phyloP scores from a whole-genome alignment of 257 asterid species.

The Perilla frutescens region DNA sequence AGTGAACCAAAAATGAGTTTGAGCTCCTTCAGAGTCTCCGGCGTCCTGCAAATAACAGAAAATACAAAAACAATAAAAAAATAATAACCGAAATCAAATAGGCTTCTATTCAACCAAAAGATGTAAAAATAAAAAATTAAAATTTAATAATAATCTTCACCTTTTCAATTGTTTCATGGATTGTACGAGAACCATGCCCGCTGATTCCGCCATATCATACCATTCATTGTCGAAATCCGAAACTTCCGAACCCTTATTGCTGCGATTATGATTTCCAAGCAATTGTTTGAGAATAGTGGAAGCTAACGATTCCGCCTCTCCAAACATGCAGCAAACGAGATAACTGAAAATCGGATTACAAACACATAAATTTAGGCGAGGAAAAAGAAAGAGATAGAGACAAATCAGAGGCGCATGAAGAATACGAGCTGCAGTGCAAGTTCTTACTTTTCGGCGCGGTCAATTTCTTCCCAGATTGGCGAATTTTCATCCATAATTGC shows the following conservation, averaged over 20 bases:
- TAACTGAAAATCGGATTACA: slow-evolving; percentile 53
- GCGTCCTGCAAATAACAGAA: slow-evolving; percentile 57
- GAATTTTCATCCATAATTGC: slow-evolving; percentile 33
- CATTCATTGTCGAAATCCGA: slow-evolving; percentile 45
- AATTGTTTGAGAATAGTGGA: slow-evolving; percentile 57
- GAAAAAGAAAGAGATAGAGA: neutral
- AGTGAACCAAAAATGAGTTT: slow-evolving; percentile 66
- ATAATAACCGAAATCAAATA: slow-evolving; percentile 25
- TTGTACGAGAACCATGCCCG: slow-evolving; percentile 91
- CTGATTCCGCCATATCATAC: slow-evolving; percentile 75
- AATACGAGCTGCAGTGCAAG: neutral
- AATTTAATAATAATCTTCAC: slow-evolving; percentile 37
- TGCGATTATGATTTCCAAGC: slow-evolving; percentile 36
- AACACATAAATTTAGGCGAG: neutral
- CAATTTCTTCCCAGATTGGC: slow-evolving; percentile 64
- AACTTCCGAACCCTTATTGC: slow-evolving; percentile 23
- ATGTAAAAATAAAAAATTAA: neutral
- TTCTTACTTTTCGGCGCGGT: slow-evolving; percentile 59
- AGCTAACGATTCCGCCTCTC: slow-evolving; percentile 66
- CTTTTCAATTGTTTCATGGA: slow-evolving; percentile 68
- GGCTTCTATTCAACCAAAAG: slow-evolving; percentile 14
- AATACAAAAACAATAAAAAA: neutral
- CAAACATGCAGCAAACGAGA: slow-evolving; percentile 73
- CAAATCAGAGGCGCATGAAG: neutral
- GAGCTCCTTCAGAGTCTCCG: slow-evolving; percentile 72